Evolutionary conservation across 129 eudicot genomes (phyloP), one percentile per base, ranked within the genome.

Genomic region (Glebionis coronaria): DNA sequence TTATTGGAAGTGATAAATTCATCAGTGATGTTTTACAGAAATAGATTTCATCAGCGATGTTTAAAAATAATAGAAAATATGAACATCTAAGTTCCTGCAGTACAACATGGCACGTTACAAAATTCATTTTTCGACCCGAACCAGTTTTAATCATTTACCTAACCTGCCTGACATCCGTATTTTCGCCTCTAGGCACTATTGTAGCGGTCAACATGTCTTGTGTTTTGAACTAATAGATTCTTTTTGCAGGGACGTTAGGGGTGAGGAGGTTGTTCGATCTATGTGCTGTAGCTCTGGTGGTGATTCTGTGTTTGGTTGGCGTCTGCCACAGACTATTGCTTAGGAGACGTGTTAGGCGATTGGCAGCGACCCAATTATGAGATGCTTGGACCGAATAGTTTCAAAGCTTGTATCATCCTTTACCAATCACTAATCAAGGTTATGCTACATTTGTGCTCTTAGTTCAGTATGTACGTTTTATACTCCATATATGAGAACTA

Each of bases 221-320:
- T 20, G 35, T 28, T 65, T 21, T 23, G 44, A 65, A 47, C 42
- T 45, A n/a, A n/a, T n/a, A n/a, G 44, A 47, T 49, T 56, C 7
- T 13, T 28, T 42, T 14, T 21, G 61, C 82, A 78, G 83, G 83
- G 47, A 23, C 49, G 13, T 56, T 79, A 27, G 83, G 79, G 52
- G 76, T 68, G 52, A 45, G 83, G 68, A 56, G 83, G 65, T 49
- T 73, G 63, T 73, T 79, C 63, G 83, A 79, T 74, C 66, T 79
- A 3, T 73, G 75, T 68, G 79, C 83, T 12, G 68, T 73, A 53
- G 74, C 75, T 42, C 75, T 79, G 29, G 79, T 79, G 29, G 70
- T 73, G 20, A 47, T 73, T 28, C 74, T 79, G 14, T 79, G 78
- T 63, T 61, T 73, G 72, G 69, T 79, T 67, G 83, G 83, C 23